These are phyloP conservation scores for Mrakia hoshinonis DNA, from an alignment of 768 basidiomycete species.

Conservation along the genomic window DNA sequence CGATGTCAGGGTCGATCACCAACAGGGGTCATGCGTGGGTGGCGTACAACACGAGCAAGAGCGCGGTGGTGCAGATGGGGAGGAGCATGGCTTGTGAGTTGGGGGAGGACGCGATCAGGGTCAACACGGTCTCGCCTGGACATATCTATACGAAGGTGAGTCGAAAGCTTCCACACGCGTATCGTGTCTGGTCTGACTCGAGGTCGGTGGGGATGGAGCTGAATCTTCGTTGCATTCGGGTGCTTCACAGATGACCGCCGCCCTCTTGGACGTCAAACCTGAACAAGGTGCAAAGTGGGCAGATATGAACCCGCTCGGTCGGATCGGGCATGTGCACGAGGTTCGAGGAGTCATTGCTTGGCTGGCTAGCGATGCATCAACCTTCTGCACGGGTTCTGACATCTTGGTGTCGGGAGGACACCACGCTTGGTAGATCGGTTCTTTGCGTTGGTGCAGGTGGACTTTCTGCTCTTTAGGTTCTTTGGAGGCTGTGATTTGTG, in stretches of 20 bases:
- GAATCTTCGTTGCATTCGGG: too few species aligned
- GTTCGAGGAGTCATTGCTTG: constrained; percentile 61
- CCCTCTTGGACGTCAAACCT: constrained; percentile 58
- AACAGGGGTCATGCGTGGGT: constrained; percentile 68
- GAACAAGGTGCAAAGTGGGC: constrained; percentile 61
- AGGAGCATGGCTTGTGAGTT: constrained; percentile 76
- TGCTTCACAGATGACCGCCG: constrained; percentile 69
- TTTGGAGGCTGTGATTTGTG: too few species aligned
- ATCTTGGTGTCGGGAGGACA: constrained; percentile 9
- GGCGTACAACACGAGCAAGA: constrained; percentile 68
- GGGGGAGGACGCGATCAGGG: constrained; percentile 56
- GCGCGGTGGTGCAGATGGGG: constrained; percentile 68
- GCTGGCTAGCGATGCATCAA: constrained; percentile 67
- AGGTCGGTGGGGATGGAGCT: too few species aligned
- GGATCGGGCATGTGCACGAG: constrained; percentile 65
- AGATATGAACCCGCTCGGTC: constrained; percentile 57
- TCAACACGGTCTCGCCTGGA: constrained; percentile 65
- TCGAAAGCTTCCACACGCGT: constrained; percentile 44
- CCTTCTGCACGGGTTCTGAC: constrained; percentile 53
- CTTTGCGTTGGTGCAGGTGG: too few species aligned
- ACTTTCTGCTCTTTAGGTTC: too few species aligned
- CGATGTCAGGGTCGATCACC: constrained; percentile 60
- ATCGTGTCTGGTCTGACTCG: too few species aligned
- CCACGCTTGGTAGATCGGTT: too few species aligned
- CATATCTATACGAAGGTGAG: constrained; percentile 55